Evolutionary conservation across 2,329 filamentous ascomycete genomes (phyloP).

Genomic region (Corinectria fuckeliana): DNA sequence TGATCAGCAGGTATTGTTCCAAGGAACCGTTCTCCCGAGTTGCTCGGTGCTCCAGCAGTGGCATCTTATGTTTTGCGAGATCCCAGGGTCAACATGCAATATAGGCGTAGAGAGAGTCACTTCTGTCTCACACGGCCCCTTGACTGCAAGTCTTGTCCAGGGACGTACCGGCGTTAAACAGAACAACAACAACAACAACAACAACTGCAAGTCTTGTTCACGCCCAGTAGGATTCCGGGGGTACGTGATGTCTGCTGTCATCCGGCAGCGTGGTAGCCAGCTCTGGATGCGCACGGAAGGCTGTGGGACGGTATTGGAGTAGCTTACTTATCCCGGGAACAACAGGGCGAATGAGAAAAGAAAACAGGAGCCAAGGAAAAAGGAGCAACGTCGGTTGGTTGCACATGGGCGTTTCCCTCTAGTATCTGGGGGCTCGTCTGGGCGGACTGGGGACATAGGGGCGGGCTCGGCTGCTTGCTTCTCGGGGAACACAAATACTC

Average conservation of each 20-base stretch:
- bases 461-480: neutral
- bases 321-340: constrained; percentile 3
- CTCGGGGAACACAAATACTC: constrained; percentile 9
- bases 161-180: too few relatives aligned
- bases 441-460: neutral
- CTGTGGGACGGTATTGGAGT: constrained; percentile 7
- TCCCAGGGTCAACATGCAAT: too few relatives aligned
- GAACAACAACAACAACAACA: too few relatives aligned
- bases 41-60: neutral
- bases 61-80: too few relatives aligned
- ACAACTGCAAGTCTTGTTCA: too few relatives aligned
- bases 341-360: too few relatives aligned
- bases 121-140: neutral
- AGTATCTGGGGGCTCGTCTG: neutral
- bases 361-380: too few relatives aligned
- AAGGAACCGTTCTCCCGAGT: neutral
- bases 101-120: neutral
- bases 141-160: too few relatives aligned
- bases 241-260: constrained; percentile 14
- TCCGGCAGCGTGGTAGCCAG: neutral
- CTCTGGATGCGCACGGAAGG: neutral
- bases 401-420: neutral
- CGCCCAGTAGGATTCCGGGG: neutral
- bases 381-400: too few relatives aligned
- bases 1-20: neutral